phyloP scores from a whole-genome alignment of 2,329 filamentous ascomycete genomes.

The Alternaria ventricosa region DNA sequence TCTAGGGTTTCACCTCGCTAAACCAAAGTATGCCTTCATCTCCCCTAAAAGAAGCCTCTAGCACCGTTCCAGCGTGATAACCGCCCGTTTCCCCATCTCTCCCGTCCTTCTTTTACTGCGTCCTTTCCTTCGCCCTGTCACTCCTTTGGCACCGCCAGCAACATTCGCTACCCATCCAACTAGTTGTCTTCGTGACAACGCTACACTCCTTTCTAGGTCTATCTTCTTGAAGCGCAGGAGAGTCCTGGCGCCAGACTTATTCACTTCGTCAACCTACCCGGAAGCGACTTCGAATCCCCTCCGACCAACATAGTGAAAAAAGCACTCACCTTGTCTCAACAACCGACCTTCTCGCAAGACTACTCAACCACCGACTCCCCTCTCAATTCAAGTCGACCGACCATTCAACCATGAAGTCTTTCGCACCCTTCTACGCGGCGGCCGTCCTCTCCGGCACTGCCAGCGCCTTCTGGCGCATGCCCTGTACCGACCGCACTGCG shows the following conservation, averaged over 20 bases:
- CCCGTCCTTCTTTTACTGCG: conserved; percentile 15
- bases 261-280: conserved; percentile 11
- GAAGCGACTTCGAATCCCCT: not conserved
- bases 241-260: conserved; percentile 38
- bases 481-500: conserved; percentile 67
- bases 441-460: conserved; percentile 49
- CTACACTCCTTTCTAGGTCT: conserved; percentile 40
- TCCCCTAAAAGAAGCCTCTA: conserved; percentile 33
- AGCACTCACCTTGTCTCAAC: conserved; percentile 1
- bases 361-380: conserved; percentile 5
- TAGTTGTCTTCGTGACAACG: conserved; percentile 22
- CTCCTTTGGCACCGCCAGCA: conserved; percentile 30
- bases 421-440: conserved; percentile 34
- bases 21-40: conserved; percentile 49
- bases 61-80: conserved; percentile 37
- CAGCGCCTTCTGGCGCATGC: conserved; percentile 75
- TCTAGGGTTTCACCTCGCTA: conserved; percentile 44
- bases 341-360: conserved; percentile 3
- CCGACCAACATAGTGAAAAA: conserved; percentile 2
- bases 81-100: conserved; percentile 25
- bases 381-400: conserved; percentile 2
- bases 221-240: conserved; percentile 18
- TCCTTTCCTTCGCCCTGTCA: conserved; percentile 39
- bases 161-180: conserved; percentile 33
- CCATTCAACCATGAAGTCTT: conserved; percentile 38